Evolutionary conservation across 202 grass and related monocot species (phyloP).

Genomic region (Eragrostis tef): DNA sequence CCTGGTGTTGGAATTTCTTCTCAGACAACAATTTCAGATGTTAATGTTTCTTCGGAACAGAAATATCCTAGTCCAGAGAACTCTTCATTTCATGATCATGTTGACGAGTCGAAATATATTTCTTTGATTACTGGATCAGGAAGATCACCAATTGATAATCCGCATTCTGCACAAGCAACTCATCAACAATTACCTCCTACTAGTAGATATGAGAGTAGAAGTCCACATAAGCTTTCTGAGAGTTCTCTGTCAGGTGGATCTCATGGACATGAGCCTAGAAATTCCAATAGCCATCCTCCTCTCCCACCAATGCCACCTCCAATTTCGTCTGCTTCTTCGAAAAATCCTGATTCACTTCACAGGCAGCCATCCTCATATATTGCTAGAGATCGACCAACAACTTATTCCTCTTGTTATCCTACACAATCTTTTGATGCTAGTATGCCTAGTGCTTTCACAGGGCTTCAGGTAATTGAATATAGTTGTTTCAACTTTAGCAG

Average conservation of each 20-base stretch:
- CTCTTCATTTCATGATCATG: slow-evolving; percentile 52
- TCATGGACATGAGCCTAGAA: slow-evolving; percentile 54
- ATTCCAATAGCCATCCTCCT: slow-evolving; percentile 75
- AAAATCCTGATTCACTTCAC: slow-evolving; percentile 63
- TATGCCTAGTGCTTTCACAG: slow-evolving; percentile 55
- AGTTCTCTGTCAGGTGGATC: slow-evolving; percentile 51
- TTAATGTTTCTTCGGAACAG: slow-evolving; percentile 50
- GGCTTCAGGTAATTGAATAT: slow-evolving; percentile 64
- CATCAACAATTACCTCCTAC: slow-evolving; percentile 49
- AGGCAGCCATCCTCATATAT: slow-evolving; percentile 57
- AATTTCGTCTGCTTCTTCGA: slow-evolving; percentile 51
- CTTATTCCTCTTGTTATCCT: slow-evolving; percentile 72
- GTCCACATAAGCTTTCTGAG: slow-evolving; percentile 49
- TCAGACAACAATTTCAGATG: slow-evolving; percentile 47
- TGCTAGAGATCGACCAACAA: slow-evolving; percentile 65
- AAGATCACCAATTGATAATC: slow-evolving; percentile 35
- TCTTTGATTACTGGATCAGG: slow-evolving; percentile 38
- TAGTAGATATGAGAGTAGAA: slow-evolving; percentile 54
- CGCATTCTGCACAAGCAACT: slow-evolving; percentile 42
- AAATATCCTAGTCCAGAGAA: slow-evolving; percentile 48
- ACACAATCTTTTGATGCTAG: slow-evolving; percentile 66
- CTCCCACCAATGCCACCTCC: slow-evolving; percentile 83
- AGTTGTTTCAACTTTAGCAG: slow-evolving; percentile 26
- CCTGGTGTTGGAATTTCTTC: slow-evolving; percentile 42
- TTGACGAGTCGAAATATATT: slow-evolving; percentile 52